Evolutionary conservation across 2,329 filamentous ascomycete genomes (phyloP).

Genomic region (Fusarium haematococcum): DNA sequence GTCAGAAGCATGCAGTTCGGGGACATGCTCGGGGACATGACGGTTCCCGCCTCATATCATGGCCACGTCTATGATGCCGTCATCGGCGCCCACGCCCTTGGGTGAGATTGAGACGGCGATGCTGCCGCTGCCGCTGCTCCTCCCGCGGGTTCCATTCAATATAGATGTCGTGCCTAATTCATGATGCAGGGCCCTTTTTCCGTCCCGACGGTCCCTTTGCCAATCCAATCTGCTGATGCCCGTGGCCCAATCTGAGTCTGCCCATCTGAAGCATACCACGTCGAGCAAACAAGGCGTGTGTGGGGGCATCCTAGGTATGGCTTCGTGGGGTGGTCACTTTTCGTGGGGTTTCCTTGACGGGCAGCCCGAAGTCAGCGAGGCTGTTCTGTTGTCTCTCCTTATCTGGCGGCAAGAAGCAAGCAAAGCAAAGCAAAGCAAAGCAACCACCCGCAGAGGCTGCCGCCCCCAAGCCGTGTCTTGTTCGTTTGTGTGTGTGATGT

Average conservation of each 20-base stretch:
- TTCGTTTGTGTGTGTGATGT: background rate
- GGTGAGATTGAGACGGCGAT: background rate
- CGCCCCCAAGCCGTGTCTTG: slow-evolving; percentile 11
- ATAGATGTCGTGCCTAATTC: background rate
- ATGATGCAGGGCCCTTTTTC: slow-evolving; percentile 2
- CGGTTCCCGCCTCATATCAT: slow-evolving; percentile 4
- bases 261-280: slow-evolving; percentile 28
- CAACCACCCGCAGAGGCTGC: slow-evolving; percentile 19
- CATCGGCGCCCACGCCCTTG: slow-evolving; percentile 17
- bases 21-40: background rate
- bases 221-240: slow-evolving; percentile 25
- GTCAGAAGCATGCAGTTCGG: background rate
- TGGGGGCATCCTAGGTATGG: slow-evolving; percentile 15
- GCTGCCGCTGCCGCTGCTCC: background rate
- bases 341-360: slow-evolving; percentile 19
- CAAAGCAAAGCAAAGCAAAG: slow-evolving; percentile 1
- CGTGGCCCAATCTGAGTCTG: slow-evolving; percentile 16
- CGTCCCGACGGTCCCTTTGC: background rate
- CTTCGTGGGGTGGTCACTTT: slow-evolving; percentile 4
- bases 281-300: slow-evolving; percentile 14
- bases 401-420: slow-evolving; percentile 11
- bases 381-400: slow-evolving; percentile 2
- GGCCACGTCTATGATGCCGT: slow-evolving; percentile 12
- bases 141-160: background rate
- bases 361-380: background rate